Evolutionary conservation across 331 rosid genomes (phyloP).

Genomic region (Telfairia occidentalis): DNA sequence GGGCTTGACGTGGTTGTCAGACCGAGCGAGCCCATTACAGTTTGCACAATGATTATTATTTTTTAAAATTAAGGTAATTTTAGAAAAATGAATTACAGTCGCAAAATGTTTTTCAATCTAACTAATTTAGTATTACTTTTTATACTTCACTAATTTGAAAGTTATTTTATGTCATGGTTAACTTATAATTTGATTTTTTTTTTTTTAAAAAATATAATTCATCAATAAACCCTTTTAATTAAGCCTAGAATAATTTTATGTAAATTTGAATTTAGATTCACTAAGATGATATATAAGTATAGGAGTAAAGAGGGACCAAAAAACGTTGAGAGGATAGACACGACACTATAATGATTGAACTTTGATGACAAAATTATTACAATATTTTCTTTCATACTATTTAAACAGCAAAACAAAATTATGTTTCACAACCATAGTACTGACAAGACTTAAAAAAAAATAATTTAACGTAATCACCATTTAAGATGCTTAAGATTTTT

Average conservation of each 20-base stretch:
- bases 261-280: background rate
- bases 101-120: background rate
- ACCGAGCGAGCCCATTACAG: background rate
- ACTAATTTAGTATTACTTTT: background rate
- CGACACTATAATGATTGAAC: background rate
- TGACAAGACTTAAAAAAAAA: too few species aligned
- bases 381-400: background rate
- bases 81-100: background rate
- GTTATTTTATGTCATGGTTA: background rate
- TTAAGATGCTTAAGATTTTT: too few species aligned
- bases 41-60: background rate
- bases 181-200: background rate
- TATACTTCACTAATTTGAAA: background rate
- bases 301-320: background rate
- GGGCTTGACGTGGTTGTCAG: background rate
- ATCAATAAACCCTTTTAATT: background rate
- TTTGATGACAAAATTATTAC: background rate
- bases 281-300: background rate
- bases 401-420: background rate
- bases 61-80: background rate
- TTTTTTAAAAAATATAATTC: too few species aligned
- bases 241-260: background rate
- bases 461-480: too few species aligned
- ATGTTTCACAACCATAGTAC: background rate
- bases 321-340: background rate